Conservation (phyloP, 805 yeast species). For the Babjeviella inositovora region DNA sequence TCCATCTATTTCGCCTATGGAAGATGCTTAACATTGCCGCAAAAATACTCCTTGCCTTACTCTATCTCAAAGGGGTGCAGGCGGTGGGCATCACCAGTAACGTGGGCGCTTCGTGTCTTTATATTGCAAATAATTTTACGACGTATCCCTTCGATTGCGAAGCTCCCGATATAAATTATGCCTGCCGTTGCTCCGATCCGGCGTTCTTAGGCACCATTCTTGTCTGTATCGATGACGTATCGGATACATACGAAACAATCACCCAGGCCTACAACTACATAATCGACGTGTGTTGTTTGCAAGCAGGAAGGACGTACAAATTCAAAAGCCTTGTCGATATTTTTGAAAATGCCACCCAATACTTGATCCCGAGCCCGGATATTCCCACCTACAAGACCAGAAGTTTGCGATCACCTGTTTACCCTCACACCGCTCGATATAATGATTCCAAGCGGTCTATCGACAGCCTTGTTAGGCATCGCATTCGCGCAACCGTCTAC, state of each 20-base stretch:
- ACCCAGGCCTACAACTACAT: conserved; percentile 13
- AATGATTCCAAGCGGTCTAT: conserved; percentile 10
- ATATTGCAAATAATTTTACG: conserved; percentile 13
- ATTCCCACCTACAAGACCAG: conserved; percentile 2
- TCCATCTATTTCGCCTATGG: too few species aligned
- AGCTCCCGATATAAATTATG: conserved; percentile 13
- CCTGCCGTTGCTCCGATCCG: conserved; percentile 14
- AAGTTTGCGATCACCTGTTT: conserved; percentile 9
- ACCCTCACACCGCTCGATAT: conserved; percentile 7
- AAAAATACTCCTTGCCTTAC: too few species aligned
- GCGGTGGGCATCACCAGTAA: conserved; percentile 14
- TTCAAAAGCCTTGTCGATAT: conserved; percentile 10
- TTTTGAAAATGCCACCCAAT: conserved; percentile 10
- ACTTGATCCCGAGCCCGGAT: conserved; percentile 5
- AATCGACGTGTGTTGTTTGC: conserved; percentile 14
- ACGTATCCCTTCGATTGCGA: conserved; percentile 14
- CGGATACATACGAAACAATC: conserved; percentile 9
- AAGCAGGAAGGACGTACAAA: conserved; percentile 10
- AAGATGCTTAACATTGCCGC: too few species aligned
- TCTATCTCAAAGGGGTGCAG: too few species aligned
- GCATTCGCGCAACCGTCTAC: too few species aligned
- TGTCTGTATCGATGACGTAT: conserved; percentile 13
- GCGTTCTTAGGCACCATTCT: conserved; percentile 17
- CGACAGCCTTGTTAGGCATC: conserved; percentile 8
- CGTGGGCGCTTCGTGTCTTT: conserved; percentile 18